These are phyloP conservation scores for Drechslerella dactyloides DNA, from an alignment of 2,329 filamentous ascomycete genomes.

Conservation along the genomic window DNA sequence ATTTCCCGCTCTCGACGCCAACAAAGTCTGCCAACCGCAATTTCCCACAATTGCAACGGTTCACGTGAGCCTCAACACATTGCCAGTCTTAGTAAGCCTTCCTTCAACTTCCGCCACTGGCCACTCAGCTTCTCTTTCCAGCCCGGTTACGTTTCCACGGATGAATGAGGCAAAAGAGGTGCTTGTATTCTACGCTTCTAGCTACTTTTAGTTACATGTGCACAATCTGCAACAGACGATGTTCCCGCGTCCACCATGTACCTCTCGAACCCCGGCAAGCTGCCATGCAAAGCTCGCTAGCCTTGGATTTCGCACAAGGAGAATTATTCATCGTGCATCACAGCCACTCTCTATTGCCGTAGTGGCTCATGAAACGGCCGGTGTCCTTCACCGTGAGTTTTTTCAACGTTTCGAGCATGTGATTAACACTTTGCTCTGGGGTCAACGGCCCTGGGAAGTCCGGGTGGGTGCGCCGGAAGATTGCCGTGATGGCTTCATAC, in stretches of 20 bases:
- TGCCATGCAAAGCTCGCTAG: too few relatives aligned
- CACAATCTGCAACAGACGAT: too few relatives aligned
- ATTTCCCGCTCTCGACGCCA: too few relatives aligned
- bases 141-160: too few relatives aligned
- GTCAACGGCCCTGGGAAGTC: slow-evolving; percentile 58
- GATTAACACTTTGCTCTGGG: slow-evolving; percentile 57
- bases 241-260: too few relatives aligned
- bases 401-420: slow-evolving; percentile 57
- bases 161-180: too few relatives aligned
- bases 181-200: too few relatives aligned
- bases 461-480: slow-evolving; percentile 59
- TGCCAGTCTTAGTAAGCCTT: too few relatives aligned
- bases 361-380: slow-evolving; percentile 65
- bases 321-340: slow-evolving; percentile 52
- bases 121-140: too few relatives aligned
- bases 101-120: too few relatives aligned
- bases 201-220: too few relatives aligned
- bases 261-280: too few relatives aligned
- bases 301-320: not conserved
- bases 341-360: slow-evolving; percentile 65
- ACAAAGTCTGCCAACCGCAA: not conserved
- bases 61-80: not conserved
- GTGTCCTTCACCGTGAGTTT: slow-evolving; percentile 61
- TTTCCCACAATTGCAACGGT: not conserved
- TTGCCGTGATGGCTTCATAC: slow-evolving; percentile 54